A percentile compares a stretch with the other conserved stretches of the same genome.
phyloP scores from a whole-genome alignment of 1,284 basidiomycete genomes.

The Hemileccinum hortonii region DNA sequence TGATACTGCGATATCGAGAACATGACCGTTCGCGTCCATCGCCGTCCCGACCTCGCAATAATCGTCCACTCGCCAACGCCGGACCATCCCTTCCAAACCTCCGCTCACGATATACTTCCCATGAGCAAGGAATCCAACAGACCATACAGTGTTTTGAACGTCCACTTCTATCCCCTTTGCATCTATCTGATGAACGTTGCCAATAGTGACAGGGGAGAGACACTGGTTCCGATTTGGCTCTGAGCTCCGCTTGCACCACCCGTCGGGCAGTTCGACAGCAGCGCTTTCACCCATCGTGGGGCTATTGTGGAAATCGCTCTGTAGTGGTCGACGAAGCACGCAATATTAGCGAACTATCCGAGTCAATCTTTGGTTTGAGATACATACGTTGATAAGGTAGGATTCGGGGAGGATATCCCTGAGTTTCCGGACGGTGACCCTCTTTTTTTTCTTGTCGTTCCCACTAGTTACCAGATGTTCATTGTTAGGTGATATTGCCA shows the following conservation, averaged over 20 bases:
- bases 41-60: not conserved
- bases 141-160: not conserved
- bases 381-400: not conserved
- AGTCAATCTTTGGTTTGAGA: not conserved
- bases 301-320: too few species aligned
- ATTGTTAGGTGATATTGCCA: not conserved
- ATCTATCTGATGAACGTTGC: not conserved
- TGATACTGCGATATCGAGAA: slow-evolving; percentile 5
- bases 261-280: too few species aligned
- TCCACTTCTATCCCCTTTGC: not conserved
- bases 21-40: not conserved
- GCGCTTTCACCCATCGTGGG: too few species aligned
- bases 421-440: not conserved
- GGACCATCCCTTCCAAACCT: not conserved
- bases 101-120: not conserved
- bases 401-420: not conserved
- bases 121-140: not conserved
- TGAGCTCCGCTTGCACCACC: too few species aligned
- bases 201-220: too few species aligned
- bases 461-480: not conserved
- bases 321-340: too few species aligned
- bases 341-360: too few species aligned
- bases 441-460: too few species aligned
- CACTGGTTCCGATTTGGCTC: too few species aligned
- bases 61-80: not conserved